Evolutionary conservation across 78 protist species (phyloP).

Genomic region (Bigelowiella natans): DNA sequence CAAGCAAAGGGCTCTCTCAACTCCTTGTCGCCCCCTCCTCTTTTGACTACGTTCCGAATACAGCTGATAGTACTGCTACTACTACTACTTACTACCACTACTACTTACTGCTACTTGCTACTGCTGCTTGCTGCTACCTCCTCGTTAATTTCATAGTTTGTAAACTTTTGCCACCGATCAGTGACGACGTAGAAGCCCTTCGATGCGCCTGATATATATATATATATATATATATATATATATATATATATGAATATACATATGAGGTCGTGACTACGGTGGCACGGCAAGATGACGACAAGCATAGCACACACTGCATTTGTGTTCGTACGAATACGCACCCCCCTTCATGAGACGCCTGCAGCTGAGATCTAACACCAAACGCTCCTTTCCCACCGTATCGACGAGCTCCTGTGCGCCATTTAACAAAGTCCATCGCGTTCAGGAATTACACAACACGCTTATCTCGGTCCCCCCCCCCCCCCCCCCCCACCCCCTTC

Average conservation of each 20-base stretch:
- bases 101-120: no score
- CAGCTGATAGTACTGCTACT: no score
- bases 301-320: not conserved
- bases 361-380: constrained; percentile 33
- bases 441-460: not conserved
- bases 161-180: not conserved
- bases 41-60: no score
- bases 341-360: not conserved
- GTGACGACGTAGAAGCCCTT: constrained; percentile 23
- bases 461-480: not conserved
- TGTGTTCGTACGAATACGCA: not conserved
- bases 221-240: not conserved
- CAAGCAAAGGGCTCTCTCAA: no score
- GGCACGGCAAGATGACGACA: not conserved
- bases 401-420: no score
- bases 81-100: no score
- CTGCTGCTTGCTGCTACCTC: no score
- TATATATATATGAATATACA: not conserved
- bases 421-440: not conserved
- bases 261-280: not conserved
- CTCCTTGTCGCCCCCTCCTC: no score
- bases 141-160: no score
- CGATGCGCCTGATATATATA: no score
- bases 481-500: not conserved
- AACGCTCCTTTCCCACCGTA: not conserved